Base-by-base conservation (phyloP, 2,329 filamentous ascomycete species). In the Zymoseptoria crescenta region DNA sequence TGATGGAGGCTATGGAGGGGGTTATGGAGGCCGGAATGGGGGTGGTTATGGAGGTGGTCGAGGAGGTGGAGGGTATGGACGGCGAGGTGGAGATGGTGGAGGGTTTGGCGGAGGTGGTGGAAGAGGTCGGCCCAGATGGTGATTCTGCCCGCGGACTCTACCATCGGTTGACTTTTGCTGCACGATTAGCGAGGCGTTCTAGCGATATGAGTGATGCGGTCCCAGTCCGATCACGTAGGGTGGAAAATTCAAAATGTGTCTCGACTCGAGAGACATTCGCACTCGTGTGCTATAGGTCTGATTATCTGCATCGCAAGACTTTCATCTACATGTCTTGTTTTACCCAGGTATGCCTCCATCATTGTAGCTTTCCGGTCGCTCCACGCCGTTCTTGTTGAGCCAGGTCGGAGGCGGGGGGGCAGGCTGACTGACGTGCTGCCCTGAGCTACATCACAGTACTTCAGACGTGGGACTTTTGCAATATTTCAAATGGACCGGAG, bases 1-100 rank as follows among this genome's bases (percentile, higher is more conserved):
- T 54, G 78, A 76, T 61, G 74, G 75, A 29, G 69, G 83, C 29
- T 60, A 75, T 49, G 67, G 69, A 19, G 74, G 73, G 9, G 69
- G 74, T 20, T 71, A 71, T 52, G 74, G 77, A 9, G 60, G 63
- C 68, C 77, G 67, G 74, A 52, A 58, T n/a, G 76, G 73, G 76
- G 64, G 63, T 24, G 60, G 62, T n/a, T 53, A 60, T 52, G 56
- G 59, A 29, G 56, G 58, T 19, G 62, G 63, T 24, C 58, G 63
- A 20, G 59, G 62, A 52, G 55, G 63, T n/a, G 60, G 65, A 51
- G 58, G 59, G 24, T 57, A 57, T 19, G 52, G 24, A 48, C 56
- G 62, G 21, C 52, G 58, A 5, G 24, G 58, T 49, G 54, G 61
- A 54, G 59, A 63, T 27, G 52, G 60, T 16, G 59, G 59, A 29